These are phyloP conservation scores for Iris pallida DNA, from an alignment of 116 monocot genomes.

Conservation along the genomic window DNA sequence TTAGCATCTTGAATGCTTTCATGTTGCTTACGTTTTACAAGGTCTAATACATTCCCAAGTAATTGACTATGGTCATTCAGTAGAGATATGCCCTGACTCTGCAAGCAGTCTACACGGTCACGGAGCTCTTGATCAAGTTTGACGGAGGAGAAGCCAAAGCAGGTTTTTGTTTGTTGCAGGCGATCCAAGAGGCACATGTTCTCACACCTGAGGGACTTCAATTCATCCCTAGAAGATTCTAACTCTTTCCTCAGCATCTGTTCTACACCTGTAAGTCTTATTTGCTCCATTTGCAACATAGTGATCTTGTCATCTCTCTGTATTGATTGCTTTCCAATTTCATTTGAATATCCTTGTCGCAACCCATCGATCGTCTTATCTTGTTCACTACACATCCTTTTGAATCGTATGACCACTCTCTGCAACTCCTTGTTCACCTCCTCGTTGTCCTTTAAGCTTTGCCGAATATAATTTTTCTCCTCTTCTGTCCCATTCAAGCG, in stretches of 20 bases:
- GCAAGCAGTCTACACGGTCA: conserved; percentile 44
- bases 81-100: conserved; percentile 47
- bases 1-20: conserved; percentile 17
- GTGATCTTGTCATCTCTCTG: conserved; percentile 27
- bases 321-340: conserved; percentile 31
- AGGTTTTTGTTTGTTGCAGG: conserved; percentile 30
- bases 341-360: conserved; percentile 45
- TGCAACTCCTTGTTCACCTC: conserved; percentile 64
- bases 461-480: conserved; percentile 38
- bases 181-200: conserved; percentile 51
- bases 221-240: conserved; percentile 51
- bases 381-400: conserved; percentile 57
- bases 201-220: conserved; percentile 56
- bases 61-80: conserved; percentile 48
- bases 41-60: conserved; percentile 34
- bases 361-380: conserved; percentile 74
- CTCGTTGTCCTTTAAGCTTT: conserved; percentile 46
- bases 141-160: conserved; percentile 17
- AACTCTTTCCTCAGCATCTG: conserved; percentile 65
- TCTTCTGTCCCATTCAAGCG: conserved; percentile 32
- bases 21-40: conserved; percentile 26
- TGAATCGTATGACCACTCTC: conserved; percentile 42
- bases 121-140: conserved; percentile 59
- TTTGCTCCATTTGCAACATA: conserved; percentile 57
- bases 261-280: conserved; percentile 69